Evolutionary conservation across 2,329 filamentous ascomycete genomes (phyloP).

Genomic region (Ophiocordyceps camponoti-rufipedis): DNA sequence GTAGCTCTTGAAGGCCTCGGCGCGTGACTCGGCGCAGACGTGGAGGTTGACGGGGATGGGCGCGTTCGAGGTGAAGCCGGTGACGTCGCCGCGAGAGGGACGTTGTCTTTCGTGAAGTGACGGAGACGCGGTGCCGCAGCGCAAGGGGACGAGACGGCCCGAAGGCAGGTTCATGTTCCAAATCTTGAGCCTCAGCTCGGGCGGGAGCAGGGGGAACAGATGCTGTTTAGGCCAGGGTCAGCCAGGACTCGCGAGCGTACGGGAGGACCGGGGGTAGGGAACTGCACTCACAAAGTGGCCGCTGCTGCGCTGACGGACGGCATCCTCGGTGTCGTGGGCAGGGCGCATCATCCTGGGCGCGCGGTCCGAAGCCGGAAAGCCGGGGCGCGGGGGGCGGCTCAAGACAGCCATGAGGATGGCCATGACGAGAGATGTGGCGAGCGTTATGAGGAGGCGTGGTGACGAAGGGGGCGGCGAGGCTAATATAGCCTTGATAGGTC

Average conservation of each 20-base stretch:
- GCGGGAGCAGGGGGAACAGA: slow-evolving; percentile 22
- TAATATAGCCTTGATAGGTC: neutral
- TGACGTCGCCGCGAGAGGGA: slow-evolving; percentile 5
- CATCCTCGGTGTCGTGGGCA: neutral
- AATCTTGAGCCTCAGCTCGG: slow-evolving; percentile 27
- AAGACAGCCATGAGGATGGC: neutral
- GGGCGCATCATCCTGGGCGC: neutral
- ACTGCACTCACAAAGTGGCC: slow-evolving; percentile 3
- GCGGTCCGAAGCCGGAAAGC: neutral
- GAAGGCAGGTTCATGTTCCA: slow-evolving; percentile 25
- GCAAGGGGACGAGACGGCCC: slow-evolving; percentile 24
- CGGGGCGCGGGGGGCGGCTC: slow-evolving; percentile 1
- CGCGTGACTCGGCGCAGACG: slow-evolving; percentile 25
- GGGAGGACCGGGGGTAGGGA: neutral
- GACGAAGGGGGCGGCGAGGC: neutral
- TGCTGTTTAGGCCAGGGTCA: slow-evolving; percentile 11
- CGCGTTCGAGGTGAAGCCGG: slow-evolving; percentile 22
- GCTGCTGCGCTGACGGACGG: neutral
- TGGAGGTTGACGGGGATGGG: slow-evolving; percentile 25
- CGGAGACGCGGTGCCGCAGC: slow-evolving; percentile 16
- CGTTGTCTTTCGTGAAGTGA: slow-evolving; percentile 5
- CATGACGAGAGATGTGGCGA: neutral
- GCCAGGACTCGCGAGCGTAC: neutral
- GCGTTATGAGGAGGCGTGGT: neutral
- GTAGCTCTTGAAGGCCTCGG: slow-evolving; percentile 23